phyloP scores from a whole-genome alignment of 305 asterid species.

The Euphrasia arctica region DNA sequence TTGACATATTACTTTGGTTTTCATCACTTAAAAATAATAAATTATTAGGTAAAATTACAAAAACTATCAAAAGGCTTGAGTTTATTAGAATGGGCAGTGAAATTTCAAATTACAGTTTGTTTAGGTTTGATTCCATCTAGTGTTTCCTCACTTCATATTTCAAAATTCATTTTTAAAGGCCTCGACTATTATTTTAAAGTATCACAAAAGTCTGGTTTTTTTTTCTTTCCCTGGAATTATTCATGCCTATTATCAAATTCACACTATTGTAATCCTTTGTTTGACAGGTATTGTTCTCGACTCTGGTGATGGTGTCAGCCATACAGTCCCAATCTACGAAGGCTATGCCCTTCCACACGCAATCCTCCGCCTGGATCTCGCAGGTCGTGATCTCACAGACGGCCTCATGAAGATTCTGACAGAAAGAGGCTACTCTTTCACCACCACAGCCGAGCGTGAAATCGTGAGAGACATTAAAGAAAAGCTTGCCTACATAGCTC shows the following conservation, averaged over 20 bases:
- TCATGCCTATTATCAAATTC: no score
- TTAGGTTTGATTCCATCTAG: no score
- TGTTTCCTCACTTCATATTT: no score
- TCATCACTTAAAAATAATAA: no score
- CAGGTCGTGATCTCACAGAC: slow-evolving; percentile 70
- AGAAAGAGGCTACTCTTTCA: slow-evolving; percentile 69
- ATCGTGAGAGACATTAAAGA: slow-evolving; percentile 76
- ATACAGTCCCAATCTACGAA: slow-evolving; percentile 73
- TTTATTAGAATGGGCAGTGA: no score
- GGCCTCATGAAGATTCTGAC: slow-evolving; percentile 65
- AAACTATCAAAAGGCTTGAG: no score
- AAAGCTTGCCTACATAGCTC: slow-evolving; percentile 83
- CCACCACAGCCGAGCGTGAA: slow-evolving; percentile 73
- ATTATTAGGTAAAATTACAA: no score
- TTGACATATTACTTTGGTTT: no score
- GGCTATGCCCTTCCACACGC: slow-evolving; percentile 79
- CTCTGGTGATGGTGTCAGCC: slow-evolving; percentile 82
- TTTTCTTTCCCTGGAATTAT: no score
- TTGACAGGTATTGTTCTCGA: slow-evolving; percentile 66
- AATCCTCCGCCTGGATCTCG: slow-evolving; percentile 72
- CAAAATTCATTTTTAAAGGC: no score
- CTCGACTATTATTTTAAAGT: neutral
- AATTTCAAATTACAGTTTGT: no score
- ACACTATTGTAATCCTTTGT: neutral
- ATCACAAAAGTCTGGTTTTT: no score